Conservation (phyloP, 306 rosid genomes). For the Cucumis cinereus region DNA sequence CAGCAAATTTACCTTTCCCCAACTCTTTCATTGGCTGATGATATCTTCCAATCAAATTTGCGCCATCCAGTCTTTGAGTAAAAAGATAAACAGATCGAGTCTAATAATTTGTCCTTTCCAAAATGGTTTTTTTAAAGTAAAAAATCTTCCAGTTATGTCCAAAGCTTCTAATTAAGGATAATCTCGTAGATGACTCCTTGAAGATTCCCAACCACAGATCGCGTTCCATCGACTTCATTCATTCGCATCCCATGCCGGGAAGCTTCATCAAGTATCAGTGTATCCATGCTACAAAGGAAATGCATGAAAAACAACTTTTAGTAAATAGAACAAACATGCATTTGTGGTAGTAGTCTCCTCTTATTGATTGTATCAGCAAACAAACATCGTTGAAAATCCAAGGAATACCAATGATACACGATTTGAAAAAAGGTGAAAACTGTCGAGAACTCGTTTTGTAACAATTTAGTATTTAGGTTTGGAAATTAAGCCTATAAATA, state of each 20-base stretch:
- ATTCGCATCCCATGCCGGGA: slow-evolving; percentile 40
- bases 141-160: not conserved
- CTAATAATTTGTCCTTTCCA: not conserved
- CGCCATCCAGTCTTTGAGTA: not conserved
- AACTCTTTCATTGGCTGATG: not conserved
- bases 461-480: too few relatives aligned
- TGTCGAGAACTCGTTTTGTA: not conserved
- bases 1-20: not conserved
- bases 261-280: slow-evolving; percentile 47
- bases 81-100: not conserved
- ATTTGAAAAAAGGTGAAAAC: not conserved
- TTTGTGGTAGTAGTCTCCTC: not conserved
- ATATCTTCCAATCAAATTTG: not conserved
- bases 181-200: slow-evolving; percentile 73
- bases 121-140: not conserved
- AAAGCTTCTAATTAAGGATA: slow-evolving; percentile 27
- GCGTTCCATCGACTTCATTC: slow-evolving; percentile 58
- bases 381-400: not conserved
- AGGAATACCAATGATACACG: not conserved
- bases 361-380: not conserved
- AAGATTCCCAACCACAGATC: slow-evolving; percentile 37
- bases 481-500: too few relatives aligned
- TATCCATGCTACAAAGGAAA: slow-evolving; percentile 48
- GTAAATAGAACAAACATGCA: not conserved
- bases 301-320: not conserved